phyloP scores from a whole-genome alignment of 169 alveolate species.

The Cryptosporidium xiaoi region DNA sequence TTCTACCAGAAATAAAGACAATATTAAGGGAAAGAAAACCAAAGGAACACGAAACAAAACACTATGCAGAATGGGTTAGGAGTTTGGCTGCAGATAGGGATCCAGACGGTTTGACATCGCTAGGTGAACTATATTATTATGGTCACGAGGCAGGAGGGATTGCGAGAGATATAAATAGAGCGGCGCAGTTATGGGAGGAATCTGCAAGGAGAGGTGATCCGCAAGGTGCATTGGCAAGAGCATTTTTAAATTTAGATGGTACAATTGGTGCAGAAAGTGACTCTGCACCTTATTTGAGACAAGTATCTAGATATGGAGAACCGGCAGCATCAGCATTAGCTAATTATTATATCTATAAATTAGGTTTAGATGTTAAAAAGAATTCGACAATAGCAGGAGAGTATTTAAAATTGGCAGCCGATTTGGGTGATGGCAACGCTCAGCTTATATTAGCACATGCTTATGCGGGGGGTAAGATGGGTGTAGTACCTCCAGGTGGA shows the following conservation, averaged over 20 bases:
- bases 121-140: constrained; percentile 85
- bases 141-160: constrained; percentile 85
- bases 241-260: constrained; percentile 79
- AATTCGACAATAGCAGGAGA: constrained; percentile 84
- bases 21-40: constrained; percentile 20
- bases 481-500: constrained; percentile 84
- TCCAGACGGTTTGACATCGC: constrained; percentile 83
- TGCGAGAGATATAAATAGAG: constrained; percentile 82
- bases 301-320: constrained; percentile 65
- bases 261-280: constrained; percentile 70
- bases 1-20: constrained; percentile 25
- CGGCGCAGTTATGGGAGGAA: constrained; percentile 84
- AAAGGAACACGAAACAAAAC: constrained; percentile 73
- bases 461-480: constrained; percentile 86
- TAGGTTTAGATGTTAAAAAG: constrained; percentile 83
- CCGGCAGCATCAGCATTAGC: constrained; percentile 70
- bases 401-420: constrained; percentile 84
- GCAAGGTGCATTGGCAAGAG: constrained; percentile 87
- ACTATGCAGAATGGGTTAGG: constrained; percentile 82
- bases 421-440: constrained; percentile 85
- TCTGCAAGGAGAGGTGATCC: constrained; percentile 90
- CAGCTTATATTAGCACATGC: constrained; percentile 88
- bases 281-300: constrained; percentile 66
- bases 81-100: constrained; percentile 82
- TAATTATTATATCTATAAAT: constrained; percentile 72